Percentiles rank a stretch among this genome's conserved stretches.
These are phyloP conservation scores for Primulina huaijiensis DNA, from an alignment of 257 asterid genomes.

Conservation along the genomic window DNA sequence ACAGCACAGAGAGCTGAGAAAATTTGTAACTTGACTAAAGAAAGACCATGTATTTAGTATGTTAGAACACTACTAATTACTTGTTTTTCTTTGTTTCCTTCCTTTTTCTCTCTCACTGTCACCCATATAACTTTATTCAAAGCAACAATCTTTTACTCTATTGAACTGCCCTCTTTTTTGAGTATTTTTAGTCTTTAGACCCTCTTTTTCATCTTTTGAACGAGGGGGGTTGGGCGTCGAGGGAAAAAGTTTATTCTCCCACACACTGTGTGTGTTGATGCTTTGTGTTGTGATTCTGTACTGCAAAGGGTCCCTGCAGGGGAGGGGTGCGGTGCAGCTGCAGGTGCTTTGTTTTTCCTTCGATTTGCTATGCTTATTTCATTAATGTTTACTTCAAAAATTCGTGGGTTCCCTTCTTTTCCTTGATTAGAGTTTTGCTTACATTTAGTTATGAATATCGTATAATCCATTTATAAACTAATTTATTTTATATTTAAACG, in stretches of 20 bases:
- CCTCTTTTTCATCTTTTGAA: constrained; percentile 32
- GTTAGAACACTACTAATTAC: not conserved
- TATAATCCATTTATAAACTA: no score
- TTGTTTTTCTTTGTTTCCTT: not conserved
- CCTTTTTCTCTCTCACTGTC: constrained; percentile 20
- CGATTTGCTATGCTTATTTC: not conserved
- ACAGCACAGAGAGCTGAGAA: not conserved
- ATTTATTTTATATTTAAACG: no score
- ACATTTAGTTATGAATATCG: no score
- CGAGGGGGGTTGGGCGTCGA: constrained; percentile 11
- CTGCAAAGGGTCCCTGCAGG: not conserved
- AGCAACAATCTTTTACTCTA: constrained; percentile 36
- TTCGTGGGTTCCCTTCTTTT: no score
- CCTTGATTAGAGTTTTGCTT: not conserved
- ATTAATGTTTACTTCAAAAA: no score
- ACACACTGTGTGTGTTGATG: constrained; percentile 22
- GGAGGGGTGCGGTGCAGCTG: not conserved
- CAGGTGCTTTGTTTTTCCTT: not conserved
- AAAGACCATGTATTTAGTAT: constrained; percentile 28
- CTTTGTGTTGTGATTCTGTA: not conserved
- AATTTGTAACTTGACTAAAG: constrained; percentile 22
- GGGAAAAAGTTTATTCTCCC: constrained; percentile 20
- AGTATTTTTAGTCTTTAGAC: constrained; percentile 43
- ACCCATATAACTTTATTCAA: constrained; percentile 13
- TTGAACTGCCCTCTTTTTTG: constrained; percentile 30